These are phyloP conservation scores for Potentilla sterilis DNA, from an alignment of 306 rosid species.

Conservation along the genomic window DNA sequence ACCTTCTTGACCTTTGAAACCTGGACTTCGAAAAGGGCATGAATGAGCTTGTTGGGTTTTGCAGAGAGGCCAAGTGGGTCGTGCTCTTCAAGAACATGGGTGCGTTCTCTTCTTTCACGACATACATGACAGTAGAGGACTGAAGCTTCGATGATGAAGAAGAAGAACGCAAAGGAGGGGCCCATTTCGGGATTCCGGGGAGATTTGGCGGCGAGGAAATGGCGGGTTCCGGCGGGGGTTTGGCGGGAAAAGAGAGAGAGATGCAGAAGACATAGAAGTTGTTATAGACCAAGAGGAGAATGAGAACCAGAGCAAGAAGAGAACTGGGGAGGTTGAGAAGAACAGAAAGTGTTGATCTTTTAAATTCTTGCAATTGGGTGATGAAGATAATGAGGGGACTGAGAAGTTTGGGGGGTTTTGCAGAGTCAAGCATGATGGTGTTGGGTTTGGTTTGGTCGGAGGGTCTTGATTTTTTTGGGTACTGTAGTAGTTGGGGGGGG, in stretches of 20 bases:
- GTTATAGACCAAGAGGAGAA: constrained; percentile 61
- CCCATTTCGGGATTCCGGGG: constrained; percentile 20
- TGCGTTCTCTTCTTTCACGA: constrained; percentile 38
- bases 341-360: constrained; percentile 33
- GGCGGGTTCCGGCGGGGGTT: constrained; percentile 17
- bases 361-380: constrained; percentile 37
- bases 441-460: constrained; percentile 5
- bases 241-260: constrained; percentile 41
- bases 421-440: constrained; percentile 17
- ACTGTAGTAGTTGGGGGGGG: constrained; percentile 1
- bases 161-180: constrained; percentile 12
- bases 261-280: constrained; percentile 49
- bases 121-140: constrained; percentile 41
- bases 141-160: constrained; percentile 31
- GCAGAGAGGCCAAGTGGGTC: constrained; percentile 32
- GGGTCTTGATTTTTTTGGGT: too few relatives aligned
- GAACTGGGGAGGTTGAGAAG: constrained; percentile 54
- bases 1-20: constrained; percentile 24
- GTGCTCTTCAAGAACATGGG: constrained; percentile 18
- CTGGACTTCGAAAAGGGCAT: constrained; percentile 8
- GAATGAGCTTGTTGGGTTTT: constrained; percentile 8
- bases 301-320: constrained; percentile 49
- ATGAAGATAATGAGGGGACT: constrained; percentile 9
- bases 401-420: constrained; percentile 18
- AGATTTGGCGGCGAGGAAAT: constrained; percentile 10